A percentile compares a stretch with the other conserved stretches of the same genome.
phyloP scores from a whole-genome alignment of 1,139 yeast genomes.

The Scheffersomyces segobiensis region DNA sequence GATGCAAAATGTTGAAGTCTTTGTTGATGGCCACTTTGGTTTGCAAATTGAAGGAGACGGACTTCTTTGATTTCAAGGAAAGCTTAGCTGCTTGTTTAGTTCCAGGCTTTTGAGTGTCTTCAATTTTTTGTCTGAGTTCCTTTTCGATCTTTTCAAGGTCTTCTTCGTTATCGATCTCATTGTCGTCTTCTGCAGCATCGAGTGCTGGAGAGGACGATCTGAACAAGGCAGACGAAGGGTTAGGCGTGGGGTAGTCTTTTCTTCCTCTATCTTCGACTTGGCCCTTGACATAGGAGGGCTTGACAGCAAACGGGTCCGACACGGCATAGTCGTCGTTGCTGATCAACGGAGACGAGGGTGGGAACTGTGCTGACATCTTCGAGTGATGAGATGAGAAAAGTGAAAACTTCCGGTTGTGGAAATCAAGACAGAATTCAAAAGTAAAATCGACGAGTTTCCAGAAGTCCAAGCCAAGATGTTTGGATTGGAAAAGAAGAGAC shows the following conservation, averaged over 20 bases:
- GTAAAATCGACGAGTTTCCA: background rate
- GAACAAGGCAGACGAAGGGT: conserved; percentile 55
- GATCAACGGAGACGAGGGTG: conserved; percentile 65
- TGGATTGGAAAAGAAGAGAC: background rate
- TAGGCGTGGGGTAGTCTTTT: conserved; percentile 50
- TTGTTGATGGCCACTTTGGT: conserved; percentile 21
- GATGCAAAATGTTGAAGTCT: conserved; percentile 42
- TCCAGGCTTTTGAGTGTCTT: background rate
- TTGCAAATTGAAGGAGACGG: conserved; percentile 8
- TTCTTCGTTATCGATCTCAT: conserved; percentile 2
- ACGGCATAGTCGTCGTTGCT: conserved; percentile 22
- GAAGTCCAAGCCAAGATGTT: background rate
- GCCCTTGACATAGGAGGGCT: conserved; percentile 4
- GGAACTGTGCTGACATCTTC: conserved; percentile 38
- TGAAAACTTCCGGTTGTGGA: background rate
- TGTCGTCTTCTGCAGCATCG: conserved; percentile 11
- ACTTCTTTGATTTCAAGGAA: conserved; percentile 3
- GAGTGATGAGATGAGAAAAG: background rate
- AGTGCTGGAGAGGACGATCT: conserved; percentile 45
- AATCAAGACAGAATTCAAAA: background rate
- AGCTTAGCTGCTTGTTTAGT: background rate
- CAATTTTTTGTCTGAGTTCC: too few relatives aligned
- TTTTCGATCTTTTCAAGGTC: background rate
- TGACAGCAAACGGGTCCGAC: conserved; percentile 23
- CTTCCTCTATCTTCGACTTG: conserved; percentile 21